Base-by-base conservation (phyloP, 805 yeast species). In the Lipomyces yamadae region DNA sequence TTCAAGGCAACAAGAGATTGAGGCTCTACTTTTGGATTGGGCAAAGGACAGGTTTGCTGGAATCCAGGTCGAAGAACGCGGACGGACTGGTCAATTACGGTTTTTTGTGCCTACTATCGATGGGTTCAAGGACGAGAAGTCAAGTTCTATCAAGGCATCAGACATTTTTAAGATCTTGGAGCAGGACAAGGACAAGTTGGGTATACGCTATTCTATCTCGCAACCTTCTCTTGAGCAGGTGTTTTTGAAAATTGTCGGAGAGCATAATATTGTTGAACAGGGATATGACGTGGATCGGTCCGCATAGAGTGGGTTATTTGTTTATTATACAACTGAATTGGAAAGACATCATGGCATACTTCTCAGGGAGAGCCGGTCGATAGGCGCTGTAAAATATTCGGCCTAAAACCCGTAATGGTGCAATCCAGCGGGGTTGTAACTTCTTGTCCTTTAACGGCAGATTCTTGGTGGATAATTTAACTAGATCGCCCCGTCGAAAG, bases 161-260 rank as follows among this genome's bases (percentile, higher is more conserved):
- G 60, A 58, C 10, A 65, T 66, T 7, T 66, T 66, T 45, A 32
- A 37, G 11, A 11, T 56, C 7, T 7, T 63, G n/a, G 68, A 65
- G 37, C 37, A 56, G 4, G 56, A 30, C 29, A 34, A 33, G 32
- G 34, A 32, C 24, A 15, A 30, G 30, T 7, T 65, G 37, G 62
- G 65, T 10, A 69, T 75, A 29, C 72, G 70, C 53, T 68, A 72
- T 61, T 64, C 77, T 6, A 74, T 75, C 2, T 60, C 74, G 15
- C 72, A 70, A 3, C 71, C 78, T 4, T 66, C 74, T 1, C 60
- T 75, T 13, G 77, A 75, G 61, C 78, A 76, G 63, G 78, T 76
- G 50, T 76, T 76, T 61, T 66, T 76, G 59, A 70, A 64, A 15
- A 76, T 76, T 55, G 76, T 76, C 2, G 72, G 76, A 1, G 62